A percentile compares a stretch with the other conserved stretches of the same genome.
Evolutionary conservation across 306 rosid genomes (phyloP).

Genomic region (Trifolium dubium): DNA sequence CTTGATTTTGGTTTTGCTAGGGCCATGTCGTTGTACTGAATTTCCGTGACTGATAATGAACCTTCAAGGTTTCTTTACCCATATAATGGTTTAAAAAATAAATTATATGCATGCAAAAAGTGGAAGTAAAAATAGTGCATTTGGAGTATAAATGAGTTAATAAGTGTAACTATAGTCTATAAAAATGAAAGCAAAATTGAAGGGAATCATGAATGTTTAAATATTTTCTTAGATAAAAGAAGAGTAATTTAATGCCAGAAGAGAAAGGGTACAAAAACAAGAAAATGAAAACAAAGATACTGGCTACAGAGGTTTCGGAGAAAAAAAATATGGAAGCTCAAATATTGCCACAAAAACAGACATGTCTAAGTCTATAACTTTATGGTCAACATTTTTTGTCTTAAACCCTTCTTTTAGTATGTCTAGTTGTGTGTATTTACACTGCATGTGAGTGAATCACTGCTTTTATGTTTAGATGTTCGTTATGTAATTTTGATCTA

Average conservation of each 20-base stretch:
- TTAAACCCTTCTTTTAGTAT: not conserved
- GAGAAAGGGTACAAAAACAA: conserved; percentile 16
- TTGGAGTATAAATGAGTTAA: conserved; percentile 12
- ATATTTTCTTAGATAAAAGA: not conserved
- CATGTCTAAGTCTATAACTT: conserved; percentile 17
- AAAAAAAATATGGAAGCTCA: conserved; percentile 4
- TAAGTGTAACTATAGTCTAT: not conserved
- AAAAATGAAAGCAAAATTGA: conserved; percentile 10
- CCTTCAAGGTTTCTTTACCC: conserved; percentile 22
- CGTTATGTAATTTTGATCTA: conserved; percentile 3
- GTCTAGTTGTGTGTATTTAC: conserved; percentile 7
- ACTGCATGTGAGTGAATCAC: not conserved
- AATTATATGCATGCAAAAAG: not conserved
- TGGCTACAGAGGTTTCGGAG: not conserved
- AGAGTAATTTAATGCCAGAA: conserved; percentile 3
- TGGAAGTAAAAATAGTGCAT: conserved; percentile 2
- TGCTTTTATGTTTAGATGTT: conserved; percentile 14
- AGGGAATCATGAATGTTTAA: conserved; percentile 15
- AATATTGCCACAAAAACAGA: conserved; percentile 9
- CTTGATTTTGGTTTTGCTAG: not conserved
- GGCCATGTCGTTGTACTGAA: conserved; percentile 20
- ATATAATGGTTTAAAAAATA: not conserved
- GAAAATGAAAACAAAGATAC: conserved; percentile 4
- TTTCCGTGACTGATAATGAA: not conserved
- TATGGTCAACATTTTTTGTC: not conserved